A percentile compares a stretch with the other conserved stretches of the same genome.
phyloP scores from a whole-genome alignment of 768 basidiomycete species.

The Gymnopilus junonius region DNA sequence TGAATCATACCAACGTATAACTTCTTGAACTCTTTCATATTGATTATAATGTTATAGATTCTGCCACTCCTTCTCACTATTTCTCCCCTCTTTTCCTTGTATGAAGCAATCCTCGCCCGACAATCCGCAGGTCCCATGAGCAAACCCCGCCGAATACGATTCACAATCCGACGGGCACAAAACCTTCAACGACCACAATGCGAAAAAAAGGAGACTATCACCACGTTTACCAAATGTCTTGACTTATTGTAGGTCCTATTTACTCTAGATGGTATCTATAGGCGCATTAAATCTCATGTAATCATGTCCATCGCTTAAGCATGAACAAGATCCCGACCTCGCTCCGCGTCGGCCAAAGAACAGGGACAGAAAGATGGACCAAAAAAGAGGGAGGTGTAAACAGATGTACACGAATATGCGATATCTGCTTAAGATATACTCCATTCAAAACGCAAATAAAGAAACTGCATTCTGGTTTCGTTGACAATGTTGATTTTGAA shows the following conservation, averaged over 20 bases:
- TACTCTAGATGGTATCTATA: no score
- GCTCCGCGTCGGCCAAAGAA: no score
- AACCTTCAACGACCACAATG: constrained; percentile 22
- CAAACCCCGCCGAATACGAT: constrained; percentile 22
- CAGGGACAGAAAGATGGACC: no score
- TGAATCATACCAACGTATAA: not conserved
- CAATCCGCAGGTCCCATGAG: constrained; percentile 21
- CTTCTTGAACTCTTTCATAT: not conserved
- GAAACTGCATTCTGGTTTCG: no score
- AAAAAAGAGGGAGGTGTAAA: no score
- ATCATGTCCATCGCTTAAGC: no score
- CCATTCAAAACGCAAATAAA: no score
- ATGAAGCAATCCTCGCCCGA: constrained; percentile 22
- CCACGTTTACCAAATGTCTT: constrained; percentile 19
- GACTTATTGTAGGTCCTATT: not conserved
- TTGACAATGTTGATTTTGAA: no score
- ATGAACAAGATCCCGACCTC: no score
- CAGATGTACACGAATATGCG: no score
- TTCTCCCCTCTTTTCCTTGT: constrained; percentile 26
- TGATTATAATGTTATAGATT: constrained; percentile 13
- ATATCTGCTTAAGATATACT: no score
- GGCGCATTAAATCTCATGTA: no score
- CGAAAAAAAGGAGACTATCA: constrained; percentile 24
- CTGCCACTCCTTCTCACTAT: constrained; percentile 28
- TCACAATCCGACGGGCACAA: constrained; percentile 18